phyloP scores from a whole-genome alignment of 305 asterid species.

The Fraxinus baroniana region DNA sequence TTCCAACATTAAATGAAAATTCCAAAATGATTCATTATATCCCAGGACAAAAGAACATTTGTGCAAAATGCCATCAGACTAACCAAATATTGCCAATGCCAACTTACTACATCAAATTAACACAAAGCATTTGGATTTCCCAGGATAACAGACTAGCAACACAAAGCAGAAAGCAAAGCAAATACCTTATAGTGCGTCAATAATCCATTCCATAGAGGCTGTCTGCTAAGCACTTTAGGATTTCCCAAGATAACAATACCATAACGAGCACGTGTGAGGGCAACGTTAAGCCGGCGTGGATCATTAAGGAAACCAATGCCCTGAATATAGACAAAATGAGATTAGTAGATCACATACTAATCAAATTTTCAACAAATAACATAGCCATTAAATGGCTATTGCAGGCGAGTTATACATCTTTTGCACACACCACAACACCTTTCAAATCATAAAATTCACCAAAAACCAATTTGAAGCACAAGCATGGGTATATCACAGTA shows the following conservation, averaged over 20 bases:
- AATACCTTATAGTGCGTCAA: slow-evolving; percentile 93
- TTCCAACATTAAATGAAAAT: neutral
- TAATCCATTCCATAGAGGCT: slow-evolving; percentile 94
- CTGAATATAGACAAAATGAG: slow-evolving; percentile 37
- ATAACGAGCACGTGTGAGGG: slow-evolving; percentile 99
- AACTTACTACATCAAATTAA: neutral
- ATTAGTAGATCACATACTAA: slow-evolving; percentile 1
- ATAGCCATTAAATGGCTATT: neutral
- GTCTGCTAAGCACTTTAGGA: slow-evolving; percentile 97
- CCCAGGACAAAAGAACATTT: neutral
- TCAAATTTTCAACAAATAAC: neutral
- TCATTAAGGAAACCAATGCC: slow-evolving; percentile 99
- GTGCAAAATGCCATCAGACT: neutral
- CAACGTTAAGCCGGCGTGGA: slow-evolving; percentile 99
- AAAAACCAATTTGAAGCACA: neutral
- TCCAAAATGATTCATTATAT: slow-evolving; percentile 2
- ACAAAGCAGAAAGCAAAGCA: slow-evolving; percentile 13
- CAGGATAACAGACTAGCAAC: neutral
- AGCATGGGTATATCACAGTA: neutral
- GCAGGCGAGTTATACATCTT: neutral
- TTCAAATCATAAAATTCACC: neutral
- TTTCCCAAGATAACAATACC: slow-evolving; percentile 97
- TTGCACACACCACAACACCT: neutral
- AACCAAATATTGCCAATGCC: neutral
- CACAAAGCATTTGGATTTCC: neutral